Evolutionary conservation across 2,329 filamentous ascomycete genomes (phyloP), one percentile per base, ranked within the genome.

Genomic region (Aphanocladium album): DNA sequence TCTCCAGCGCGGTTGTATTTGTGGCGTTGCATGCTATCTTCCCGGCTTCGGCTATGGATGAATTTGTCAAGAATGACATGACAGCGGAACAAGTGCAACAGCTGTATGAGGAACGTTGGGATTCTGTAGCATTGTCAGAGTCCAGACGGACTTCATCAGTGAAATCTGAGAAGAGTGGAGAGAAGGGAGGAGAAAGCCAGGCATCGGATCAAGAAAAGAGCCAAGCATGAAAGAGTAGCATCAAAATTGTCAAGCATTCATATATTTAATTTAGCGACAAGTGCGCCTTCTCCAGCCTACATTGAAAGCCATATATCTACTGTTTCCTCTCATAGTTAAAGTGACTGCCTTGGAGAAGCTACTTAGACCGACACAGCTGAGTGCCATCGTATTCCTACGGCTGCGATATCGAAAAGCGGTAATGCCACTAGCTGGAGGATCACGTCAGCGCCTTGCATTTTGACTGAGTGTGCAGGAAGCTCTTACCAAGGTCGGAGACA

Each of bases 1-100:
- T 72, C 0, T 67, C 72, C 0, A 76, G 73, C 41, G 73, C 64
- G 1, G 2, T 69, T 2, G 66, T 75, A 1, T 76, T 71, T 46
- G 56, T 65, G 1, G 14, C 67, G 0, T 68, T 77, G 9, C 75
- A 77, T 52, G 21, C 47, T 5, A 4, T 63, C 0, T 70, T 75
- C 25, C 74, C 74, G 0, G 66, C 55, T 23, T 64, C 11, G 21
- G 56, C 19, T 3, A 60, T 76, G 0, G 66, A 73, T 19, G 61
- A 63, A 0, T 77, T 75, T 30, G 67, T 76, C 27, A 65, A 57
- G 21, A 63, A 67, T 2, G 57, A 59, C 1, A 62, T 62, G 0
- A 64, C 68, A 0, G 64, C 73, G 0, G 60, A 60, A 43, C 66
- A 72, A 25, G 65, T 73, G 14, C 72, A 73, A 62, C 55, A 60